Conservation (phyloP, 2,329 filamentous ascomycete genomes). For the Mollisiaceae sp. region DNA sequence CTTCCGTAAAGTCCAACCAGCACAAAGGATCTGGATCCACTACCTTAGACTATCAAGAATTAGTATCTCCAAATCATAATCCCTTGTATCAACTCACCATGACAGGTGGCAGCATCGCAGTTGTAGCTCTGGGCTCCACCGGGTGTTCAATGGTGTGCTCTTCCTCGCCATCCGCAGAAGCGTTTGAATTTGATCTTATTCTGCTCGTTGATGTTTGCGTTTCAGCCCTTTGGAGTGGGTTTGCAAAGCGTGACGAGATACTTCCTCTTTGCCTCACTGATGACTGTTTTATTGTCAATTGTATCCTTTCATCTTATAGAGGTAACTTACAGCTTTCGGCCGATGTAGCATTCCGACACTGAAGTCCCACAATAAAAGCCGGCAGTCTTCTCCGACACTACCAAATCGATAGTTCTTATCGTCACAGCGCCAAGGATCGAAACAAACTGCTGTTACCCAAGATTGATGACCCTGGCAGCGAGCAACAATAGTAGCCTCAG, state of each 20-base stretch:
- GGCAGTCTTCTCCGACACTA: slow-evolving; percentile 92
- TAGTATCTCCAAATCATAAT: slow-evolving; percentile 30
- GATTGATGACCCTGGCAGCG: slow-evolving; percentile 94
- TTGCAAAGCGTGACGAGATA: slow-evolving; percentile 56
- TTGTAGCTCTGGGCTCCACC: slow-evolving; percentile 83
- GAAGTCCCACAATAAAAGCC: slow-evolving; percentile 95
- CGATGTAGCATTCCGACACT: slow-evolving; percentile 94
- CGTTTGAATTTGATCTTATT: slow-evolving; percentile 72
- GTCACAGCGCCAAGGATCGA: slow-evolving; percentile 97
- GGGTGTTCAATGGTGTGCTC: slow-evolving; percentile 72
- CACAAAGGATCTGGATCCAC: slow-evolving; percentile 86
- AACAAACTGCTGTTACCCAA: slow-evolving; percentile 92
- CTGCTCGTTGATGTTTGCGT: slow-evolving; percentile 64
- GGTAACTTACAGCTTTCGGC: slow-evolving; percentile 74
- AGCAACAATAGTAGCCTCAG: slow-evolving; percentile 83
- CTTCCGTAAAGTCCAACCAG: slow-evolving; percentile 93
- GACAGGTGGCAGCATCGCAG: slow-evolving; percentile 87
- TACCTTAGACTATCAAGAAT: slow-evolving; percentile 67
- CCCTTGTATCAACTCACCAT: slow-evolving; percentile 60
- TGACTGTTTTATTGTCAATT: slow-evolving; percentile 45
- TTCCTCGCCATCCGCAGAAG: slow-evolving; percentile 59
- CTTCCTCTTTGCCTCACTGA: slow-evolving; percentile 59
- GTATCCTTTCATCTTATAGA: slow-evolving; percentile 26
- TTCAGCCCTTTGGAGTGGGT: slow-evolving; percentile 60
- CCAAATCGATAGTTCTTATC: slow-evolving; percentile 95